Base-by-base conservation (phyloP, 306 rosid genomes). In the Cucurbita argyrosperma region DNA sequence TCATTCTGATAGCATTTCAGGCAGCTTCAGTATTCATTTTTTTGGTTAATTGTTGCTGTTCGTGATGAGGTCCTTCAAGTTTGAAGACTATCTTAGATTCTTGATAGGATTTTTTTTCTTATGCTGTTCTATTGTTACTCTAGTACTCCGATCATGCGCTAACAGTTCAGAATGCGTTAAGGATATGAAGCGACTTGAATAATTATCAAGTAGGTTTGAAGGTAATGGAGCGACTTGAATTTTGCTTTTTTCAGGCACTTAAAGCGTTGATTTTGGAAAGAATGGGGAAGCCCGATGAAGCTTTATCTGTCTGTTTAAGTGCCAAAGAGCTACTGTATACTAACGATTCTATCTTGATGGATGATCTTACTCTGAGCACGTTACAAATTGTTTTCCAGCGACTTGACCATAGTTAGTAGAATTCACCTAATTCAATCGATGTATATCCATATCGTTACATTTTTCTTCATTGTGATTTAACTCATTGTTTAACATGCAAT, bases 351-450 rank as follows among this genome's bases (percentile, higher is more conserved):
- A 77, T 87, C 37, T 83, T 90, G 80, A 90, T 85, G 86, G 99
- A 95, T 61, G 97, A 95, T 80, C 97, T 91, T 79, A 95, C 99
- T 74, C 96, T 95, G 64, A 91, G 99, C 72, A 89, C 97, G 3
- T 76, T 95, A 82, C 99, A 95, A 82, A 88, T 86, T 71, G 99
- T 91, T 14, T 95, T 91, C 78, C 97, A 89, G 73, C 86, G 99
- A 21, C 85, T 95, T 54, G 96, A 88, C 84, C 93, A 77, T 76
- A 79, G 97, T 95, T 8, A 81, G 97, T 78, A 7, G 10, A 53
- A 71, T n/a, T 15, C 67, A 16, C 12, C 47, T 80, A 51, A 16
- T 82, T 73, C 19, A 16, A 58, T 45, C 18, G 13, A 55, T 78
- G 15, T 76, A 67, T 42, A 79, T 72, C 54, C 67, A 26, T 74